phyloP scores from a whole-genome alignment of 805 yeast genomes.

The Ogataea zsoltii region DNA sequence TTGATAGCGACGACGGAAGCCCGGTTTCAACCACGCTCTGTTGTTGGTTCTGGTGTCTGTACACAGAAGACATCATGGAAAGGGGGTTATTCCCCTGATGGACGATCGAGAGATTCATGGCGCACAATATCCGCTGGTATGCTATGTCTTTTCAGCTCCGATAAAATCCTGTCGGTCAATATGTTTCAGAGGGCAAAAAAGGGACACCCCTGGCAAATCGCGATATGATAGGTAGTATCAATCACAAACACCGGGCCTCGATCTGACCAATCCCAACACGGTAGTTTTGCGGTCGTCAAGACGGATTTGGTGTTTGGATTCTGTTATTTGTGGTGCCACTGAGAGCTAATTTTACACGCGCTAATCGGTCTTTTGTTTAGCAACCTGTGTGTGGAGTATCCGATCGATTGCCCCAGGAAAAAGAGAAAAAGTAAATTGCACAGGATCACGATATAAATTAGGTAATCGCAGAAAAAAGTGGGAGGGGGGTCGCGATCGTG shows the following conservation, averaged over 20 bases:
- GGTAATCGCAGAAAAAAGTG: no score
- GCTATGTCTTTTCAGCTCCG: no score
- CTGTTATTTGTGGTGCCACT: no score
- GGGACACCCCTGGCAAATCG: neutral
- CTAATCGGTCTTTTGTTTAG: slow-evolving; percentile 2
- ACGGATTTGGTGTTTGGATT: no score
- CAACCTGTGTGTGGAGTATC: slow-evolving; percentile 7
- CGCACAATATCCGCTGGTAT: neutral
- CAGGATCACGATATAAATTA: neutral
- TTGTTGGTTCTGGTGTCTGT: slow-evolving; percentile 18
- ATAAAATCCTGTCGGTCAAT: no score
- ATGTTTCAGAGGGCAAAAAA: no score
- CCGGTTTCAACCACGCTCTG: slow-evolving; percentile 13
- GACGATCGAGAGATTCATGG: slow-evolving; percentile 22
- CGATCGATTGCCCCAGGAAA: slow-evolving; percentile 8
- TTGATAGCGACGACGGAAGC: slow-evolving; percentile 26
- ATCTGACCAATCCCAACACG: neutral
- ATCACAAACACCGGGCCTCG: neutral
- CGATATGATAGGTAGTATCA: slow-evolving; percentile 1
- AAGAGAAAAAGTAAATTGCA: neutral
- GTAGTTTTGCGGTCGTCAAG: neutral
- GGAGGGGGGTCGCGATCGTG: no score
- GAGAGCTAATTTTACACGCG: no score
- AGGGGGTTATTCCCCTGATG: slow-evolving; percentile 24
- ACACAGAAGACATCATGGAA: slow-evolving; percentile 30